Evolutionary conservation across 139 green algal genomes (phyloP), one percentile per base, ranked within the genome.

Genomic region (Volvox africanus): DNA sequence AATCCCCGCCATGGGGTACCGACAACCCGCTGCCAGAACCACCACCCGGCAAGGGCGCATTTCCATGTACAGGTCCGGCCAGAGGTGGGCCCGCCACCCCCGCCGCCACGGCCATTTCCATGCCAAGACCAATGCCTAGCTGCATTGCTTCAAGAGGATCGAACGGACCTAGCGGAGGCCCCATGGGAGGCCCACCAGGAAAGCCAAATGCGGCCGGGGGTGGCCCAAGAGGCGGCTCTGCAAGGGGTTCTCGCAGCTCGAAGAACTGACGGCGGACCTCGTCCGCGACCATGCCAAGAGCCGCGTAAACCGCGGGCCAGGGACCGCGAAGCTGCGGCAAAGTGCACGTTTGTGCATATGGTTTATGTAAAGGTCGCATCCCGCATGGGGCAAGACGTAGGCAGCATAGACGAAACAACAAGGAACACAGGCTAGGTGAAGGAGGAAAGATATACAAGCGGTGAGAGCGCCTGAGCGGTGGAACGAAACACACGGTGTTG

Each of bases 101-200:
- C 61, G 61, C 81, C 81, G 61, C 81, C 30, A 33, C 81, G 17
- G 62, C 82, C 82, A 88, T 88, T 35, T 88, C 82, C 82, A 88
- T 88, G 21, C 32, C 82, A 24, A 88, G 26, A 14, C 80, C 80
- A 9, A 86, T 86, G 26, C 80, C 80, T 55, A 86, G 50, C 50
- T 86, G 80, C 55, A 86, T 73, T 17, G 80, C 80, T 17, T 44
- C 80, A 28, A 86, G 80, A 14, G 80, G 80, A 44, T 86, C 50
- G 30, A 86, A 50, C 2, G 80, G 50, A 2, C 80, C 80, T 0
- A n/a, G 50, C 5, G 30, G 19, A 65, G 77, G 32, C 33, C 82
- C 82, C 82, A 88, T 80, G 55, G 80, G 35, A 13, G 36, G 50
- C 55, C 50, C 50, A 0, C 22, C 55, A 24, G 16, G 22, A 33